Conservation (phyloP, 371 early-diverging fungal species). For the Lichtheimia ornata region DNA sequence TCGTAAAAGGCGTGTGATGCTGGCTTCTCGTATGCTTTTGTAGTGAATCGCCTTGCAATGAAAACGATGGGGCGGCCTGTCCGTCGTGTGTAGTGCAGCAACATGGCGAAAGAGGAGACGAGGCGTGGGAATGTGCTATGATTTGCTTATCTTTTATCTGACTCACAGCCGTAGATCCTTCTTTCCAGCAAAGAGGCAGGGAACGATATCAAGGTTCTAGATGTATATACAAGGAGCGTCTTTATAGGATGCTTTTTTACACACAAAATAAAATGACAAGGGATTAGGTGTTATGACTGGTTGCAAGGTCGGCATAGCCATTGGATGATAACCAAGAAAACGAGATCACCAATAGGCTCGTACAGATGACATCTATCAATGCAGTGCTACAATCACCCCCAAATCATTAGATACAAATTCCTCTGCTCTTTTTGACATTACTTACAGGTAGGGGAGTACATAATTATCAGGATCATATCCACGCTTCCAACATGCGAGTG, state of each 20-base stretch:
- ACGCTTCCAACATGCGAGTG: conserved; percentile 63
- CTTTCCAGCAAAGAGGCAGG: too few species aligned
- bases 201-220: not conserved
- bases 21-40: conserved; percentile 3
- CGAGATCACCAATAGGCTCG: conserved; percentile 53
- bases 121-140: too few species aligned
- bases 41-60: conserved; percentile 2
- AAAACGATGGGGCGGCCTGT: too few species aligned
- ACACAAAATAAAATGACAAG: not conserved
- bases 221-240: not conserved
- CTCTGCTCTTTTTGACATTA: conserved; percentile 32
- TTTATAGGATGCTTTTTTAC: too few species aligned
- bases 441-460: conserved; percentile 77
- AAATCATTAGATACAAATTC: conserved; percentile 13
- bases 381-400: conserved; percentile 51
- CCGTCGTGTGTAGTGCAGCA: too few species aligned
- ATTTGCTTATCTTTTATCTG: too few species aligned
- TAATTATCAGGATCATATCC: conserved; percentile 85
- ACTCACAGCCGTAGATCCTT: too few species aligned
- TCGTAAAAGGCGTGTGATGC: conserved; percentile 47
- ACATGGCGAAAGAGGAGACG: too few species aligned
- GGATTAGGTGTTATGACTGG: conserved; percentile 1
- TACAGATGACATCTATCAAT: conserved; percentile 62
- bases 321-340: conserved; percentile 38
- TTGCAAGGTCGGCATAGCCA: conserved; percentile 28